phyloP scores from a whole-genome alignment of 768 basidiomycete species.

The Kockovaella imperatae region DNA sequence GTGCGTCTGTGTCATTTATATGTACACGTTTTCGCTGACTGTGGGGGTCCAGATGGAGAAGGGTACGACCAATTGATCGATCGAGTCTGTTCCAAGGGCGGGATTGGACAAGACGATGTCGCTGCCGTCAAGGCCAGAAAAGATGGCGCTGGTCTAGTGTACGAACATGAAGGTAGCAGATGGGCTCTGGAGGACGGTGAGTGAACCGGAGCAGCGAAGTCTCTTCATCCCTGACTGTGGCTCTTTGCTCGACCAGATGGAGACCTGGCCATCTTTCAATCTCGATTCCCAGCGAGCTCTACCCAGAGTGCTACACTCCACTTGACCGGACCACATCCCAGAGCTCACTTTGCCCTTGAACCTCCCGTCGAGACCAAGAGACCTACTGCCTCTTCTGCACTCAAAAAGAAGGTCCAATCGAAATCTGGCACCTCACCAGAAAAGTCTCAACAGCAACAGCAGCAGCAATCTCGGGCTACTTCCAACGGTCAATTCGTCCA shows the following conservation, averaged over 20 bases:
- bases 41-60: constrained; percentile 11
- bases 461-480: not conserved
- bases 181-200: constrained; percentile 88
- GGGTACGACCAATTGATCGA: constrained; percentile 11
- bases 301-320: constrained; percentile 43
- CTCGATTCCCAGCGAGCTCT: constrained; percentile 52
- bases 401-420: constrained; percentile 36
- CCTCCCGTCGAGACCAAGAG: constrained; percentile 57
- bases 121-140: constrained; percentile 17
- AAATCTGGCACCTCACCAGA: constrained; percentile 37
- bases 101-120: constrained; percentile 4
- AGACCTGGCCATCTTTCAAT: constrained; percentile 78
- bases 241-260: constrained; percentile 52
- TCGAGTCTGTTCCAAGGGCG: constrained; percentile 22
- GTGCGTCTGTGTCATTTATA: constrained; percentile 14
- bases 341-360: constrained; percentile 44
- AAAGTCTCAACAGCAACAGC: constrained; percentile 8
- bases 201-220: constrained; percentile 13
- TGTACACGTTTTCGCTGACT: not conserved
- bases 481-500: too few relatives aligned
- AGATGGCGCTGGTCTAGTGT: constrained; percentile 59
- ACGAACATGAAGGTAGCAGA: constrained; percentile 65
- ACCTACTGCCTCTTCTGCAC: constrained; percentile 56
- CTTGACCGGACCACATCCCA: constrained; percentile 45
- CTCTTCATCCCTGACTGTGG: too few relatives aligned